These are phyloP conservation scores for Cystobasidium pallidum DNA, from an alignment of 1,284 basidiomycete species.

Conservation along the genomic window DNA sequence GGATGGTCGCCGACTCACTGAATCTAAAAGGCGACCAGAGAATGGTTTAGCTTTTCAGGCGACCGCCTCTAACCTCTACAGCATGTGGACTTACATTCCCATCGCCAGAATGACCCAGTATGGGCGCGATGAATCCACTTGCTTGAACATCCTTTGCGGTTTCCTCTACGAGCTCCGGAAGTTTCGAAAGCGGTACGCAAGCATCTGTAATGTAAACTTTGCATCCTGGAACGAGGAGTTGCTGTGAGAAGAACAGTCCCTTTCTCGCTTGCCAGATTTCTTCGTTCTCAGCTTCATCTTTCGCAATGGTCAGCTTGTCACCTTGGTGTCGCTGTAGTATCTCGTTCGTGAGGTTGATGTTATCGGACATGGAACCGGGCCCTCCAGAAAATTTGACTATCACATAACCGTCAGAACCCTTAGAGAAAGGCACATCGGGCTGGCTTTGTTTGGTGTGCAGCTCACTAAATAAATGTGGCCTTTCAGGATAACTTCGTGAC, in stretches of 20 bases:
- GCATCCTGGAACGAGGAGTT: slow-evolving; percentile 36
- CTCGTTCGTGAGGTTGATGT: slow-evolving; percentile 64
- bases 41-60: no score
- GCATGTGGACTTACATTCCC: slow-evolving; percentile 51
- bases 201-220: slow-evolving; percentile 49
- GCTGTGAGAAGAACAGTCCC: slow-evolving; percentile 44
- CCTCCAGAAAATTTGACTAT: slow-evolving; percentile 42
- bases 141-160: slow-evolving; percentile 46
- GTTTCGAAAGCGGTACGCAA: slow-evolving; percentile 51
- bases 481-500: slow-evolving; percentile 65
- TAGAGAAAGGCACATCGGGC: no score
- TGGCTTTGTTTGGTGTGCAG: neutral
- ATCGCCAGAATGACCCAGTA: slow-evolving; percentile 51
- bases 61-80: no score
- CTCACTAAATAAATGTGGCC: slow-evolving; percentile 68
- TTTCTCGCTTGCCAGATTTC: slow-evolving; percentile 85
- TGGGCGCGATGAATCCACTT: slow-evolving; percentile 48
- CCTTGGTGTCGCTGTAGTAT: slow-evolving; percentile 71
- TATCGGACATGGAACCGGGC: slow-evolving; percentile 63
- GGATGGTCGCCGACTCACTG: slow-evolving; percentile 6
- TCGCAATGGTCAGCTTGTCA: slow-evolving; percentile 69
- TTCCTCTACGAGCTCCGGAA: slow-evolving; percentile 48
- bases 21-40: slow-evolving; percentile 31
- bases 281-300: slow-evolving; percentile 68
- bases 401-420: slow-evolving; percentile 41